phyloP scores from a whole-genome alignment of 371 early-diverging fungal species.

The Mucor velutinosus region DNA sequence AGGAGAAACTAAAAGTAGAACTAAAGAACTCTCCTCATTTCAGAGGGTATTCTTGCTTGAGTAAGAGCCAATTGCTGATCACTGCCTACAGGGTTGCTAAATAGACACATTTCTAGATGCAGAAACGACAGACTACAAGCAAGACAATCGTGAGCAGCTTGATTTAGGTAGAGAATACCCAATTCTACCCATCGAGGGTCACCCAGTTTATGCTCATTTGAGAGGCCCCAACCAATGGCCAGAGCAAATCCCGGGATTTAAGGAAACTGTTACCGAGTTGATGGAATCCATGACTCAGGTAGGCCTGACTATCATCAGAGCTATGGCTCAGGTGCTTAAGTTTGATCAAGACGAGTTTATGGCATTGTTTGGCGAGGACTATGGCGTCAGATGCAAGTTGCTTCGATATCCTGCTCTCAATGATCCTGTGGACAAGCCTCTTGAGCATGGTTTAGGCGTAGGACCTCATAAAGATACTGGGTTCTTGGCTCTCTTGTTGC shows the following conservation, averaged over 20 bases:
- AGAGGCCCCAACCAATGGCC: conserved; percentile 66
- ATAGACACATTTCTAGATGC: conserved; percentile 23
- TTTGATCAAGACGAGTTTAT: conserved; percentile 45
- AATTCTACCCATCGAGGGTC: conserved; percentile 24
- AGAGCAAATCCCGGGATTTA: conserved; percentile 44
- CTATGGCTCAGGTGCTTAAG: conserved; percentile 52
- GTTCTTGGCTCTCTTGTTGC: conserved; percentile 60
- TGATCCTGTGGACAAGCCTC: conserved; percentile 28
- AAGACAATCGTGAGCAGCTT: conserved; percentile 61
- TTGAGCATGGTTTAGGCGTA: conserved; percentile 51
- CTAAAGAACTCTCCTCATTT: conserved; percentile 64
- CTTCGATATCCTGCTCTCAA: conserved; percentile 37
- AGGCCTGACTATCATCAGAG: conserved; percentile 45
- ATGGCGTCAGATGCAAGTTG: conserved; percentile 54
- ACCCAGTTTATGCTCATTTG: conserved; percentile 45
- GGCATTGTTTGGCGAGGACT: conserved; percentile 44
- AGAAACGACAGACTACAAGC: conserved; percentile 55
- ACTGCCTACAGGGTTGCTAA: neutral
- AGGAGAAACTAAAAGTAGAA: conserved; percentile 60
- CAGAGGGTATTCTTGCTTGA: conserved; percentile 59
- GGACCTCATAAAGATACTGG: conserved; percentile 62
- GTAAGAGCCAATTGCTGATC: conserved; percentile 21
- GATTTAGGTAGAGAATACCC: conserved; percentile 59
- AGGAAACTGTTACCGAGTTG: conserved; percentile 38
- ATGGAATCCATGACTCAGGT: conserved; percentile 46